These are phyloP conservation scores for Talaromyces sp. DNA, from an alignment of 2,329 filamentous ascomycete species.

Conservation along the genomic window DNA sequence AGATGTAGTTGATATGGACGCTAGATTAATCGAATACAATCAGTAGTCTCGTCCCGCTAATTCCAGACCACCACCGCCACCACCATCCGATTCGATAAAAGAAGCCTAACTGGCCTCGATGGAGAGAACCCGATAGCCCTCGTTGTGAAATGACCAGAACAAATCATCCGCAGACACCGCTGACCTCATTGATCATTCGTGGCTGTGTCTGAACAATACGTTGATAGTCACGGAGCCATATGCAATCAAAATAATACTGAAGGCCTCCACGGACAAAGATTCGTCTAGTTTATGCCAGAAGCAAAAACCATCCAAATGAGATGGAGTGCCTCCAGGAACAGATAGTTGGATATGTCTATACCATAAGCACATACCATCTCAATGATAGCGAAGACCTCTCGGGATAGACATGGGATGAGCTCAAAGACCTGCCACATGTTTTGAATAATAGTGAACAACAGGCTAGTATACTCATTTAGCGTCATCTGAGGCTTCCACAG, in stretches of 20 bases:
- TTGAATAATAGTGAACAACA: not conserved
- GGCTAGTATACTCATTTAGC: constrained; percentile 42
- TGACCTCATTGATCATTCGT: not conserved
- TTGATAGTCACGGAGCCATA: not conserved
- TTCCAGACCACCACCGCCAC: not conserved
- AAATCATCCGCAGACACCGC: not conserved
- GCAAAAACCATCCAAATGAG: not conserved
- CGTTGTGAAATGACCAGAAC: not conserved
- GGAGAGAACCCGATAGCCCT: not conserved
- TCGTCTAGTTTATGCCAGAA: not conserved
- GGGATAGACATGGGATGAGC: not conserved
- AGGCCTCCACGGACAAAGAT: not conserved
- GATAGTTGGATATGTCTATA: not conserved
- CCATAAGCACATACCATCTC: not conserved
- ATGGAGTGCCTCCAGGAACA: not conserved
- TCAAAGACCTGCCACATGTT: constrained; percentile 7
- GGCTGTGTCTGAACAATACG: not conserved
- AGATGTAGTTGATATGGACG: not conserved
- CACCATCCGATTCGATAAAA: not conserved
- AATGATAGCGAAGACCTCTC: not conserved
- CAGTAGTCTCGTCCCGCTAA: not conserved
- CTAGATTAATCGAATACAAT: constrained; percentile 9
- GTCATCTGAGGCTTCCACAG: constrained; percentile 45
- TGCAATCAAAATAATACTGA: not conserved
- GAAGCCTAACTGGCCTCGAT: not conserved